These are phyloP conservation scores for Urochloa ruziziensis DNA, from an alignment of 176 grass and related monocot species.

Conservation along the genomic window DNA sequence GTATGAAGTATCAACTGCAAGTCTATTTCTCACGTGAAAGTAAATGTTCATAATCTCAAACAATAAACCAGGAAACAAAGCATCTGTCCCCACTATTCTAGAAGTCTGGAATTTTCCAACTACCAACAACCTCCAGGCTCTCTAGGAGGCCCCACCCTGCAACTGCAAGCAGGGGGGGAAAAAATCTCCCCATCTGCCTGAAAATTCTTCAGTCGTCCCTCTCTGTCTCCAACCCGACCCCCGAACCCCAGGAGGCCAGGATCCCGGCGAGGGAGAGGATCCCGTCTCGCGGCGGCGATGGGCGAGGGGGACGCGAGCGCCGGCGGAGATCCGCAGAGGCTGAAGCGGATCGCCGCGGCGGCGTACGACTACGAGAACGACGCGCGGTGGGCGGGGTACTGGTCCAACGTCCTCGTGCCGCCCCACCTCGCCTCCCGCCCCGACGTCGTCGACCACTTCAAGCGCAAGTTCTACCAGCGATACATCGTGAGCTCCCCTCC, in stretches of 20 bases:
- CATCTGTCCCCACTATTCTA: neutral
- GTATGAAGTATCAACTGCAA: neutral
- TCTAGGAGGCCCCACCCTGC: neutral
- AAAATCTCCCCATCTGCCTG: constrained; percentile 3
- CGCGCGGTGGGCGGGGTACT: constrained; percentile 92
- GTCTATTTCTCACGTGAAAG: neutral
- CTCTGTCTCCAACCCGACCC: neutral
- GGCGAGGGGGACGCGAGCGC: constrained; percentile 41
- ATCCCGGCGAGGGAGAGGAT: neutral
- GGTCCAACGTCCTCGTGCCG: constrained; percentile 81
- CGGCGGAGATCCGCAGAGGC: constrained; percentile 56
- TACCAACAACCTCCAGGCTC: constrained; percentile 10
- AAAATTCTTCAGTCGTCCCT: constrained; percentile 1
- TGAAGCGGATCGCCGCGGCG: constrained; percentile 73
- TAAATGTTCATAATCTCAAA: neutral
- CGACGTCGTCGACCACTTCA: constrained; percentile 85
- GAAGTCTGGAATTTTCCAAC: constrained; percentile 12
- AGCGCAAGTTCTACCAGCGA: constrained; percentile 96
- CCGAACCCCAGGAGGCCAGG: neutral
- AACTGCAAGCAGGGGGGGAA: neutral
- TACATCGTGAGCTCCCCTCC: constrained; percentile 55
- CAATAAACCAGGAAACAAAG: neutral
- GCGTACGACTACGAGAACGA: constrained; percentile 94
- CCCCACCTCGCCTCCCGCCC: constrained; percentile 70
- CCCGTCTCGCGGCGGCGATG: constrained; percentile 20